Evolutionary conservation across 805 yeast species (phyloP).

Genomic region (Teunomyces kruisii): DNA sequence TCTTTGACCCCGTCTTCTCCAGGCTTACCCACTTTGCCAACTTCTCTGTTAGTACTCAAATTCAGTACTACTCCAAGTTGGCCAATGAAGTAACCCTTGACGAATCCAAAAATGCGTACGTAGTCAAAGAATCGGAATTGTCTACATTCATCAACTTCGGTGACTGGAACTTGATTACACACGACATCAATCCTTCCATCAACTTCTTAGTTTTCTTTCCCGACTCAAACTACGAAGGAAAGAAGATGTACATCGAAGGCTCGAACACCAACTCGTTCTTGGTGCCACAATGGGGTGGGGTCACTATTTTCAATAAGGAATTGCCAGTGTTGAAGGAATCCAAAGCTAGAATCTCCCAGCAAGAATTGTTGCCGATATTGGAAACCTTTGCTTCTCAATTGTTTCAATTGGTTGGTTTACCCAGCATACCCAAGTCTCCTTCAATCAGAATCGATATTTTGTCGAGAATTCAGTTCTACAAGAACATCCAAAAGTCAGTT

Average conservation of each 20-base stretch:
- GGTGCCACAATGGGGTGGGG: constrained; percentile 92
- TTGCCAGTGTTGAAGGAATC: constrained; percentile 18
- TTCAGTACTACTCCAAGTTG: constrained; percentile 63
- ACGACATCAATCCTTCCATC: constrained; percentile 61
- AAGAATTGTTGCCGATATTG: constrained; percentile 55
- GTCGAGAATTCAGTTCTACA: constrained; percentile 55
- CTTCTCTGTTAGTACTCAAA: constrained; percentile 76
- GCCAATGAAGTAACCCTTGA: constrained; percentile 23
- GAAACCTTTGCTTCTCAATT: constrained; percentile 75
- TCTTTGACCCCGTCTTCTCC: constrained; percentile 55
- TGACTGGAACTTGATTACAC: constrained; percentile 71
- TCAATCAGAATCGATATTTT: constrained; percentile 63
- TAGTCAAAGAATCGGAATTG: constrained; percentile 45
- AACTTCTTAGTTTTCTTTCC: constrained; percentile 75
- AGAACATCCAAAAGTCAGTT: constrained; percentile 60
- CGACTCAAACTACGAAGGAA: constrained; percentile 35
- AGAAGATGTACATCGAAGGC: constrained; percentile 51
- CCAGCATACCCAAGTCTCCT: constrained; percentile 57
- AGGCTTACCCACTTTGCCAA: constrained; percentile 58
- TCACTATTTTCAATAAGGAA: constrained; percentile 49
- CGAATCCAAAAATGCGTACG: constrained; percentile 22
- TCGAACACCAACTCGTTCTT: constrained; percentile 58
- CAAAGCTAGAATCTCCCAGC: constrained; percentile 29
- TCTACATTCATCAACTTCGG: constrained; percentile 81
- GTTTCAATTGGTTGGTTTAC: constrained; percentile 70